A percentile compares a stretch with the other conserved stretches of the same genome.
phyloP scores from a whole-genome alignment of 2,329 filamentous ascomycete species.

The Aspergillus caelatus region DNA sequence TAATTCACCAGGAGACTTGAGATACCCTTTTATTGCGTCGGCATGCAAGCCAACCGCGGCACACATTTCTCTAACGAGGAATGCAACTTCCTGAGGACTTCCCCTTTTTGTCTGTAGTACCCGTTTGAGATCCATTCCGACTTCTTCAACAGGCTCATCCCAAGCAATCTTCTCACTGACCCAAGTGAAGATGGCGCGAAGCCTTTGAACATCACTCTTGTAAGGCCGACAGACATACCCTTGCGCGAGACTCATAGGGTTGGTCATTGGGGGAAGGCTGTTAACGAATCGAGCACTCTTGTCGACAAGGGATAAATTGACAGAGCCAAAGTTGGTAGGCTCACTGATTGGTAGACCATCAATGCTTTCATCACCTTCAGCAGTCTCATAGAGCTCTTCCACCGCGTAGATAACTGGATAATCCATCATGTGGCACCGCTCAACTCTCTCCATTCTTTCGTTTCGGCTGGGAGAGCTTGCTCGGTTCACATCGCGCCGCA shows the following conservation, averaged over 20 bases:
- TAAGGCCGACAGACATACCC: slow-evolving; percentile 93
- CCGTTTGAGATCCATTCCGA: slow-evolving; percentile 73
- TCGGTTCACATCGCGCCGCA: slow-evolving; percentile 90
- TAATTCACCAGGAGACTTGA: slow-evolving; percentile 85
- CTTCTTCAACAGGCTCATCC: slow-evolving; percentile 92
- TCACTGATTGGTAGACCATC: slow-evolving; percentile 82
- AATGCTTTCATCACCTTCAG: slow-evolving; percentile 86
- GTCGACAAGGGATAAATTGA: slow-evolving; percentile 86
- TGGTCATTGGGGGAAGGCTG: slow-evolving; percentile 79
- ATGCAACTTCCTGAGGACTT: slow-evolving; percentile 85
- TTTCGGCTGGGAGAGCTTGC: slow-evolving; percentile 91
- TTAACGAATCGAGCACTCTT: slow-evolving; percentile 93
- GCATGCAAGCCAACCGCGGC: slow-evolving; percentile 82
- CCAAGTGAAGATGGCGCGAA: slow-evolving; percentile 97
- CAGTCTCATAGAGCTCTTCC: slow-evolving; percentile 80
- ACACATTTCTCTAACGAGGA: slow-evolving; percentile 92
- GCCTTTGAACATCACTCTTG: slow-evolving; percentile 86
- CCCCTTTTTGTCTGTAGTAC: slow-evolving; percentile 83
- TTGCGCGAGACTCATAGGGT: slow-evolving; percentile 79
- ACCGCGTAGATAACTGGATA: slow-evolving; percentile 85
- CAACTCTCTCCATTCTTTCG: slow-evolving; percentile 79
- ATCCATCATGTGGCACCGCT: slow-evolving; percentile 94
- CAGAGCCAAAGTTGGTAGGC: slow-evolving; percentile 75
- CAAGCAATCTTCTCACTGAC: slow-evolving; percentile 91
- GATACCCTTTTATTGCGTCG: slow-evolving; percentile 84